phyloP scores from a whole-genome alignment of 345 rosid genomes.

The Eucalyptus tenuipes region DNA sequence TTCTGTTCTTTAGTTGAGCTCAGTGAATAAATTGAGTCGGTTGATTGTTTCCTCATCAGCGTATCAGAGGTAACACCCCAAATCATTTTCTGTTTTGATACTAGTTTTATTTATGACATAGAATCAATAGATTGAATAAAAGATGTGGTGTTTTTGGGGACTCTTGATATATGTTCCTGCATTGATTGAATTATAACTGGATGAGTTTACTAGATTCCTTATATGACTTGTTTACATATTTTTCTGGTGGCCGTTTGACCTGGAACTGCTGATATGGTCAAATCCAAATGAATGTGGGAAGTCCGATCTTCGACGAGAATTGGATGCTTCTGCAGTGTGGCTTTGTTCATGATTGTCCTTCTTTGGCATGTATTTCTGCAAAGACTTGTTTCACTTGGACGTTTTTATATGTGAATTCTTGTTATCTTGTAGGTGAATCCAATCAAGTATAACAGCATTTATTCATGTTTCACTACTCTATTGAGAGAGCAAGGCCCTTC shows the following conservation, averaged over 20 bases:
- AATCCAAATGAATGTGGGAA: neutral
- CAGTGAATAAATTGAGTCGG: neutral
- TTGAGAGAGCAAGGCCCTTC: slow-evolving; percentile 63
- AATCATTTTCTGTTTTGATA: neutral
- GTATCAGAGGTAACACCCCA: neutral
- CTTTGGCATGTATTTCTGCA: neutral
- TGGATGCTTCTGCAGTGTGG: neutral
- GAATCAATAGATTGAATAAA: neutral
- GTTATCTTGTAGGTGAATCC: slow-evolving; percentile 34
- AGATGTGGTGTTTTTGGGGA: neutral
- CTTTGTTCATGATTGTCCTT: neutral
- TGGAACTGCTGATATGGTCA: neutral
- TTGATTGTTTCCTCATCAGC: neutral
- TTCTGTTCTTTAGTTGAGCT: neutral
- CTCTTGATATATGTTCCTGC: neutral
- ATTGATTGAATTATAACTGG: neutral
- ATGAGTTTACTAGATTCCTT: neutral
- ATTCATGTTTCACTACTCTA: slow-evolving; percentile 35
- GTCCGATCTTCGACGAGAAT: neutral
- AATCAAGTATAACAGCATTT: slow-evolving; percentile 35
- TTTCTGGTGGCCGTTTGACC: neutral
- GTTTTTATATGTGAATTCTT: neutral
- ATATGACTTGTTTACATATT: neutral
- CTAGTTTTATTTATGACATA: neutral
- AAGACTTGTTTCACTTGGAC: neutral